phyloP scores from a whole-genome alignment of 495 filamentous ascomycete genomes.

The Aspergillus olivimuriae region DNA sequence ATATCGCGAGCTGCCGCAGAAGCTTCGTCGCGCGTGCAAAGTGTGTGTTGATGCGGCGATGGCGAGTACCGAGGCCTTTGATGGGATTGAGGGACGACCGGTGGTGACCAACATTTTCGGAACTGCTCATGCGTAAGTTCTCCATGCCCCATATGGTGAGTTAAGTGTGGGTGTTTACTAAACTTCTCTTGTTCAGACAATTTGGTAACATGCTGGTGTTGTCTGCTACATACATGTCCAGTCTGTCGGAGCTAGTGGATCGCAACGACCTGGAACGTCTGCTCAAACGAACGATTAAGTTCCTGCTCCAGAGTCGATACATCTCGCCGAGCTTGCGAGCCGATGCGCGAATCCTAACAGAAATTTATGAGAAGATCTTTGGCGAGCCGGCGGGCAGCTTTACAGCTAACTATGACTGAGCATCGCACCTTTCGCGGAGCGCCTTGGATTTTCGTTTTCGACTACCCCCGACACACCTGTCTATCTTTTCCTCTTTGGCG shows the following conservation, averaged over 20 bases:
- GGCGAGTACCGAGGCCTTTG: constrained; percentile 81
- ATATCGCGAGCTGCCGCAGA: constrained; percentile 28
- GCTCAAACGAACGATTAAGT: constrained; percentile 58
- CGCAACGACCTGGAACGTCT: constrained; percentile 41
- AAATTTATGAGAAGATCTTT: constrained; percentile 50
- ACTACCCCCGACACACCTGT: no score
- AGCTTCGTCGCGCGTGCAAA: constrained; percentile 44
- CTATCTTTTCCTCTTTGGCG: no score
- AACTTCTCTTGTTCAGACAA: constrained; percentile 53
- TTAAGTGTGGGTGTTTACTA: background rate
- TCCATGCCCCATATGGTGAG: no score
- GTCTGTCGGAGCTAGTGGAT: constrained; percentile 47
- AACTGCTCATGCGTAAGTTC: constrained; percentile 90
- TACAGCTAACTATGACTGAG: no score
- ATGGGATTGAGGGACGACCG: constrained; percentile 59
- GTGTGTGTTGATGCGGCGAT: constrained; percentile 68
- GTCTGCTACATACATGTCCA: constrained; percentile 64
- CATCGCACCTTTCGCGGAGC: no score
- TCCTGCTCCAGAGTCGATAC: constrained; percentile 55
- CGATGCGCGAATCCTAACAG: constrained; percentile 62
- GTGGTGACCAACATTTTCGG: constrained; percentile 94
- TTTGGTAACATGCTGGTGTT: constrained; percentile 93
- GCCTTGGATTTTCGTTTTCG: no score
- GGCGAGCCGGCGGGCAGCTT: constrained; percentile 21
- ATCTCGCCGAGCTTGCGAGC: constrained; percentile 60